A percentile compares a stretch with the other conserved stretches of the same genome.
phyloP scores from a whole-genome alignment of 2,329 filamentous ascomycete species.

The Arthrobotrys sinensis region DNA sequence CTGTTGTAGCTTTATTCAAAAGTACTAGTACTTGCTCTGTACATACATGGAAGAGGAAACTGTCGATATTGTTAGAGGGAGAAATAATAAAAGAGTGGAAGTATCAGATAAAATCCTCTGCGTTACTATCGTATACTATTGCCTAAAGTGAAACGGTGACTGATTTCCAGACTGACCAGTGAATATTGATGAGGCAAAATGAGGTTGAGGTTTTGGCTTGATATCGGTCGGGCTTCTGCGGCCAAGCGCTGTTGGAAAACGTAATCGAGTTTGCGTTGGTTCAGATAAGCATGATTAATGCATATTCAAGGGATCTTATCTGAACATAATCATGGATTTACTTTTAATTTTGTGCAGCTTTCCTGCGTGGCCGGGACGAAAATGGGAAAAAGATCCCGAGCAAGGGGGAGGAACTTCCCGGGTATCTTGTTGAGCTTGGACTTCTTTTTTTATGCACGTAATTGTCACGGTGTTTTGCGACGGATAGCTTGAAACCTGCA shows the following conservation, averaged over 20 bases:
- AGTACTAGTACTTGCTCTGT: neutral
- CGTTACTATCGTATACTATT: neutral
- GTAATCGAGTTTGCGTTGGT: constrained; percentile 51
- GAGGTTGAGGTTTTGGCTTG: neutral
- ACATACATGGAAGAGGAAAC: constrained; percentile 25
- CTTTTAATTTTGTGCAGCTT: neutral
- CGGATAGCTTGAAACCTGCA: constrained; percentile 6
- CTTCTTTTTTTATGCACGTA: constrained; percentile 24
- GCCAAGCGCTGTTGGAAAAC: constrained; percentile 36
- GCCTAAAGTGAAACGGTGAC: neutral
- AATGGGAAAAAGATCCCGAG: constrained; percentile 29
- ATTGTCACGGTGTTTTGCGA: constrained; percentile 6
- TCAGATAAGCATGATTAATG: constrained; percentile 48
- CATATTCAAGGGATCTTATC: constrained; percentile 30
- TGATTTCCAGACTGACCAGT: too few relatives aligned
- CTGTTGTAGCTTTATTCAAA: constrained; percentile 8
- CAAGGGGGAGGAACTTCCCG: constrained; percentile 17
- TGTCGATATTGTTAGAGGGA: constrained; percentile 11
- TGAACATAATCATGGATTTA: neutral
- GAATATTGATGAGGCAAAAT: neutral
- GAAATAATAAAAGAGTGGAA: constrained; percentile 16
- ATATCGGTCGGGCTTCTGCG: constrained; percentile 39
- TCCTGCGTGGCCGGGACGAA: constrained; percentile 10
- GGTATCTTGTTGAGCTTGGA: constrained; percentile 28
- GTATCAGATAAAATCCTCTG: neutral